A percentile compares a stretch with the other conserved stretches of the same genome.
Conservation (phyloP, 257 asterid species). For the Eucommia ulmoides region DNA sequence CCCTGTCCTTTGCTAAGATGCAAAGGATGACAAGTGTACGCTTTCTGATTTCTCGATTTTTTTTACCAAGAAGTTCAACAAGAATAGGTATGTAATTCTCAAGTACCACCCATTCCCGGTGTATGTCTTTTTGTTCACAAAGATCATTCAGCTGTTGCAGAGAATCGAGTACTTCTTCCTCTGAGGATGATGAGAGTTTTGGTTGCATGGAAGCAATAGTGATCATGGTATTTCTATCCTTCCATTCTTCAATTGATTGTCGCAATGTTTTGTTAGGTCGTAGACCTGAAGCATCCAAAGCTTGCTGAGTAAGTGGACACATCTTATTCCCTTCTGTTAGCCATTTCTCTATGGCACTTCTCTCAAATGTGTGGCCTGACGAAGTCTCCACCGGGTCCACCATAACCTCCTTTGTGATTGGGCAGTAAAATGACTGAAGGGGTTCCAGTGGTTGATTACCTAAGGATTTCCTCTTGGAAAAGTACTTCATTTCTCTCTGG, state of each 20-base stretch:
- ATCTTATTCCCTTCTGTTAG: conserved; percentile 17
- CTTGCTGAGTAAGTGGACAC: conserved; percentile 32
- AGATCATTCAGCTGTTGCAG: conserved; percentile 16
- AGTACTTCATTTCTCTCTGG: conserved; percentile 25
- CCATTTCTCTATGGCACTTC: conserved; percentile 33
- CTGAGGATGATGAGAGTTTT: conserved; percentile 17
- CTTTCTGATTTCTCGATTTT: conserved; percentile 15
- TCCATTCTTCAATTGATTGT: conserved; percentile 43
- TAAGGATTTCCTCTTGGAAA: conserved; percentile 23
- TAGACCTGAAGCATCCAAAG: conserved; percentile 15
- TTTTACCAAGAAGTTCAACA: conserved; percentile 15
- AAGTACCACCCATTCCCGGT: conserved; percentile 39
- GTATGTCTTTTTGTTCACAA: conserved; percentile 19
- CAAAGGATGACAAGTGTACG: conserved; percentile 24
- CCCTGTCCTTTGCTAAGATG: conserved; percentile 27
- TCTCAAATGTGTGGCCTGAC: conserved; percentile 29
- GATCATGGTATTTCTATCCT: conserved; percentile 27
- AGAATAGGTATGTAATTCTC: conserved; percentile 31
- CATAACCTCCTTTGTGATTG: conserved; percentile 31
- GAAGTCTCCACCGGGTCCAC: conserved; percentile 35
- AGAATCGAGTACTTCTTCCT: conserved; percentile 17
- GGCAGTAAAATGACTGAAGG: conserved; percentile 34
- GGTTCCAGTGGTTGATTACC: conserved; percentile 32
- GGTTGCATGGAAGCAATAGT: conserved; percentile 30
- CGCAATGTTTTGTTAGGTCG: conserved; percentile 30